These are phyloP conservation scores for Phaeodactylum tricornutum DNA, from an alignment of 108 stramenopile species.

Conservation along the genomic window DNA sequence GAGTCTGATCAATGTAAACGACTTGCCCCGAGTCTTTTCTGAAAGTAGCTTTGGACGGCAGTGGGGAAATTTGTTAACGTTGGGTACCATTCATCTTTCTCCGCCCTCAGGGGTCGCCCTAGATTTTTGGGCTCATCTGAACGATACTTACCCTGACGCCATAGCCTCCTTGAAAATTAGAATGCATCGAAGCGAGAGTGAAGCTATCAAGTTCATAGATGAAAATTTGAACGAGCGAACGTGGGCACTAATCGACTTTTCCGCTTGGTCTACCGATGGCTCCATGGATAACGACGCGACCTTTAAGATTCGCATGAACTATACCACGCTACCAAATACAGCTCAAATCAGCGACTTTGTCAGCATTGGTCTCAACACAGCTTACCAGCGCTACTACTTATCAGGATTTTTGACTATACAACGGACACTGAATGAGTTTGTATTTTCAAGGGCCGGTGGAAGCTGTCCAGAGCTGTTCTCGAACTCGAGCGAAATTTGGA, in stretches of 20 bases:
- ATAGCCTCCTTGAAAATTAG: slow-evolving; percentile 8
- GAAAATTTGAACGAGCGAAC: slow-evolving; percentile 30
- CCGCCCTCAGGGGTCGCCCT: not conserved
- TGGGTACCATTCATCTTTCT: slow-evolving; percentile 31
- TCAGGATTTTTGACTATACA: slow-evolving; percentile 42
- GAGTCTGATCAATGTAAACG: slow-evolving; percentile 1
- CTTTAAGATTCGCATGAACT: slow-evolving; percentile 44
- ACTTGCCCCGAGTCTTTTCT: slow-evolving; percentile 22
- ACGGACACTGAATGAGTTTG: slow-evolving; percentile 35
- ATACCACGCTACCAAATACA: slow-evolving; percentile 46
- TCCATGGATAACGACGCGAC: not conserved
- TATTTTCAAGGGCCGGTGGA: slow-evolving; percentile 5
- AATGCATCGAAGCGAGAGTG: slow-evolving; percentile 19
- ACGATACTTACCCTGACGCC: not conserved
- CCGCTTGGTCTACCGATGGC: not conserved
- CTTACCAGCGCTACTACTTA: slow-evolving; percentile 41
- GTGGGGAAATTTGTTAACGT: slow-evolving; percentile 37
- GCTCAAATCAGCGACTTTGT: slow-evolving; percentile 20
- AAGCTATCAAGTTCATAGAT: slow-evolving; percentile 23
- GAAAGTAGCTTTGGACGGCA: slow-evolving; percentile 23
- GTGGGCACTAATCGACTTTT: slow-evolving; percentile 35
- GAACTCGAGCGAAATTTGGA: not conserved
- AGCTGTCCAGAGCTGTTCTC: not conserved
- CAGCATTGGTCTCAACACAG: slow-evolving; percentile 26
- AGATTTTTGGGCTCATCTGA: not conserved